phyloP scores from a whole-genome alignment of 176 grass and related monocot species.

The Musa troglodytarum region DNA sequence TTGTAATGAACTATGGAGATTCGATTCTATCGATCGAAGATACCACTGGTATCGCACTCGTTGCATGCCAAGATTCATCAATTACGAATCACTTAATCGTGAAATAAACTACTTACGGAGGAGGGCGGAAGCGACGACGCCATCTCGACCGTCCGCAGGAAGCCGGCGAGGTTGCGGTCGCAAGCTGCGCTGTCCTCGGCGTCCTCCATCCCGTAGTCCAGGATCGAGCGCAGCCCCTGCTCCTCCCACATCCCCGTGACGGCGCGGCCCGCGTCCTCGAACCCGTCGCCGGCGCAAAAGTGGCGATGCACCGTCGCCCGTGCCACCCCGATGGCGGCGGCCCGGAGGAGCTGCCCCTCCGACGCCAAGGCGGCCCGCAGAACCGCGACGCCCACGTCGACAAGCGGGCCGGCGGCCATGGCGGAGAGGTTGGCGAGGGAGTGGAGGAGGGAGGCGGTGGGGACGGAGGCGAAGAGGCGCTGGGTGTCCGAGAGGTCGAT shows the following conservation, averaged over 20 bases:
- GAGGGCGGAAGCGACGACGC: slow-evolving; percentile 41
- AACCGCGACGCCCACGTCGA: slow-evolving; percentile 37
- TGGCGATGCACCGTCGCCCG: slow-evolving; percentile 55
- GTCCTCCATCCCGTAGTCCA: slow-evolving; percentile 88
- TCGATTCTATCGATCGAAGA: too few relatives aligned
- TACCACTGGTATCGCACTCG: too few relatives aligned
- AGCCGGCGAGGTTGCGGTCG: slow-evolving; percentile 49
- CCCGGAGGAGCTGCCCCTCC: slow-evolving; percentile 21
- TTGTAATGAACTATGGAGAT: too few relatives aligned
- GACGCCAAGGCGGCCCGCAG: slow-evolving; percentile 42
- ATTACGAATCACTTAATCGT: too few relatives aligned
- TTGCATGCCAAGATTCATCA: too few relatives aligned
- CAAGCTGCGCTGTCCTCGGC: slow-evolving; percentile 50
- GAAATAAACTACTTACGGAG: slow-evolving; percentile 40
- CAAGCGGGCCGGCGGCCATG: slow-evolving; percentile 49
- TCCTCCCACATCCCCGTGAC: slow-evolving; percentile 41
- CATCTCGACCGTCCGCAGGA: slow-evolving; percentile 58
- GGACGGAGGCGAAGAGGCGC: slow-evolving; percentile 51
- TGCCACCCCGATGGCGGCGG: slow-evolving; percentile 18
- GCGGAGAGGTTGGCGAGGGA: slow-evolving; percentile 48
- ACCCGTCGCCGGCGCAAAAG: slow-evolving; percentile 71
- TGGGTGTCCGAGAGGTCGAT: slow-evolving; percentile 47
- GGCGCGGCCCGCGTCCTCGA: slow-evolving; percentile 38
- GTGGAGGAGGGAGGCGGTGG: slow-evolving; percentile 33
- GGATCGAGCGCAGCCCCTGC: slow-evolving; percentile 49